phyloP scores from a whole-genome alignment of 1,284 basidiomycete species.

The Boletellus deceptivus region DNA sequence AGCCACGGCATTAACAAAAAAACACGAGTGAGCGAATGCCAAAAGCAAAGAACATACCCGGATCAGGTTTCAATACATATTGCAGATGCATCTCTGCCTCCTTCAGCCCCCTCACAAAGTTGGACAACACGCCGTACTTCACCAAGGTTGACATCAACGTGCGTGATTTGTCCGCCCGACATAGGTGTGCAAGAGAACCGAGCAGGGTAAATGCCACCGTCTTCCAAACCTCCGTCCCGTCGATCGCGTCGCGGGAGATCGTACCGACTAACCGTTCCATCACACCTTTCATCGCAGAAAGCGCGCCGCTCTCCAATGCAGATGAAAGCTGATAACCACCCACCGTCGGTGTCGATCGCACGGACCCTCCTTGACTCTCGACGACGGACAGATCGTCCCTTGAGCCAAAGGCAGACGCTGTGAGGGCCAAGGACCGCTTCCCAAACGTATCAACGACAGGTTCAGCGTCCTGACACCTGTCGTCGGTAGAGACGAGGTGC shows the following conservation, averaged over 20 bases:
- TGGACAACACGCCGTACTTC: conserved; percentile 77
- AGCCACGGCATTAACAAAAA: not conserved
- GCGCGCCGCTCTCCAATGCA: conserved; percentile 59
- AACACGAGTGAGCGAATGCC: not conserved
- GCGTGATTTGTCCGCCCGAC: conserved; percentile 61
- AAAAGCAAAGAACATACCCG: conserved; percentile 51
- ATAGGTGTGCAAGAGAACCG: conserved; percentile 72
- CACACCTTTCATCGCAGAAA: conserved; percentile 59
- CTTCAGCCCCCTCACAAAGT: conserved; percentile 82
- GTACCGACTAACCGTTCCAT: conserved; percentile 75
- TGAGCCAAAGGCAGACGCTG: conserved; percentile 37
- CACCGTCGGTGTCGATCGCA: conserved; percentile 27
- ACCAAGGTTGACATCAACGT: conserved; percentile 59
- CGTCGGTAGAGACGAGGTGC: conserved; percentile 58
- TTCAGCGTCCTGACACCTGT: conserved; percentile 12
- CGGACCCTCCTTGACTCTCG: conserved; percentile 36
- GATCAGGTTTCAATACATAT: conserved; percentile 83
- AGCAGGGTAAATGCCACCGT: conserved; percentile 89
- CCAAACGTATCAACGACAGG: conserved; percentile 29
- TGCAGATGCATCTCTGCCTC: conserved; percentile 82
- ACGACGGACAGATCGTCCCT: conserved; percentile 40
- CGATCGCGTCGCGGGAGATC: conserved; percentile 89
- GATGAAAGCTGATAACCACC: conserved; percentile 30
- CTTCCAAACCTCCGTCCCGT: conserved; percentile 95
- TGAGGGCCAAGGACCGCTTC: conserved; percentile 24